Base-by-base conservation (phyloP, 2,329 filamentous ascomycete species). In the Claviceps citrina region DNA sequence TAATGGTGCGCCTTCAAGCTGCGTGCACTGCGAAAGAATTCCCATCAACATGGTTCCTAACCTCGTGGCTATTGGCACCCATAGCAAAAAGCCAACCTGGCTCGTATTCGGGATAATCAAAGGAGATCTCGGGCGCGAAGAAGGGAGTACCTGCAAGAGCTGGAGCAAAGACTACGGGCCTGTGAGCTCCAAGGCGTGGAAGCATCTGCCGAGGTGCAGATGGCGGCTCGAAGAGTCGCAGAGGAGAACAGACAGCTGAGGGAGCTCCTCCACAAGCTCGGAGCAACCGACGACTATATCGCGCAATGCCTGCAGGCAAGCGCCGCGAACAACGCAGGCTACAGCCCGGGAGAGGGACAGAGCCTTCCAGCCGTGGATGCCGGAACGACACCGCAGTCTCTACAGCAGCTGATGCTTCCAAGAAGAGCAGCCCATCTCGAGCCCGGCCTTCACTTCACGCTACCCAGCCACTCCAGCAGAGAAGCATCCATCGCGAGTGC, bases 41-140 rank as follows among this genome's bases (percentile, higher is more conserved):
- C 6, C 15, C n/a, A n/a, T 31, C 32, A 16, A 31, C 10, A 31
- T 13, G 13, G 13, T 20, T 8, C 20, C 35, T 41, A 36, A 28
- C 20, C 3, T 9, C 6, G 6, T 19, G 31, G 31, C 37, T 19
- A 7, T 30, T 38, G 27, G 26, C 27, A 22, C 41, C 27, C 16
- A 40, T 47, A 61, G 59, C 58, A 61, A 47, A 59, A 57, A 44
- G 58, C 58, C 44, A 63, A 63, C 42, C 51, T 63, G 49, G 59
- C 59, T 45, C 76, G 81, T 43, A 78, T 85, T 48, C 72, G 81
- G 47, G 78, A 86, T 51, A 87, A 86, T 51, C 82, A 86, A 55
- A 70, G 81, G 41, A 75, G 81, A 45, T 84, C 78, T n/a, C 75
- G 82, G 39, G 79, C 79, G 34, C 71, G 81, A 27, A 70, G 77